A percentile compares a stretch with the other conserved stretches of the same genome.
Evolutionary conservation across 2,329 filamentous ascomycete genomes (phyloP).

Genomic region (Talaromyces albobiverticillius): DNA sequence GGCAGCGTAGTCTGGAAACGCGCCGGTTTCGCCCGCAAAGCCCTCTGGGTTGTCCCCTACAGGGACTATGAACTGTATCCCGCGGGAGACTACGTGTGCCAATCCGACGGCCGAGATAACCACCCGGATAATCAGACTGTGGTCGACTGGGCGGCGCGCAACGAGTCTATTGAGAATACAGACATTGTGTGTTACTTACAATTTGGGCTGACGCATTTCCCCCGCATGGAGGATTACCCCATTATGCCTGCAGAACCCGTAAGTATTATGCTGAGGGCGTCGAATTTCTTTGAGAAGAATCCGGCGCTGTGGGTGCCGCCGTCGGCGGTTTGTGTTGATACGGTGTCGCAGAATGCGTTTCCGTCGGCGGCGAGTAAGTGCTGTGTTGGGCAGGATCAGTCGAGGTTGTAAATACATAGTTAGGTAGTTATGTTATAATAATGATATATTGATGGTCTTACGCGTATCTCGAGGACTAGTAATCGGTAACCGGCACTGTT

Average conservation of each 20-base stretch:
- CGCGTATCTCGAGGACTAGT: too few relatives aligned
- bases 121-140: conserved; percentile 42
- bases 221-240: conserved; percentile 53
- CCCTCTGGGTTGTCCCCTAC: conserved; percentile 68
- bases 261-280: conserved; percentile 56
- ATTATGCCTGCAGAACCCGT: conserved; percentile 60
- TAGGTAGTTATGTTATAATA: neutral
- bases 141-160: conserved; percentile 35
- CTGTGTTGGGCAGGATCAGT: conserved; percentile 7
- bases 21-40: conserved; percentile 81
- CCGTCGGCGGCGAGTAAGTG: conserved; percentile 11
- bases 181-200: conserved; percentile 59
- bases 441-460: too few relatives aligned
- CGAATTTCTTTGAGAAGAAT: conserved; percentile 60
- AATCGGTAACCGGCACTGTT: too few relatives aligned
- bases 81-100: conserved; percentile 60
- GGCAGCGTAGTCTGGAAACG: conserved; percentile 83
- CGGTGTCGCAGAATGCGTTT: conserved; percentile 26
- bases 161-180: conserved; percentile 53
- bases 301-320: conserved; percentile 58
- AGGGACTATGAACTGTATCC: conserved; percentile 59
- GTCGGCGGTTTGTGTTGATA: conserved; percentile 22
- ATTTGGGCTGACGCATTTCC: conserved; percentile 57
- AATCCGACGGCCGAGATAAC: conserved; percentile 45
- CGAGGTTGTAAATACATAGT: conserved; percentile 9